Conservation (phyloP, 768 basidiomycete genomes). For the Rubroboletus satanas region DNA sequence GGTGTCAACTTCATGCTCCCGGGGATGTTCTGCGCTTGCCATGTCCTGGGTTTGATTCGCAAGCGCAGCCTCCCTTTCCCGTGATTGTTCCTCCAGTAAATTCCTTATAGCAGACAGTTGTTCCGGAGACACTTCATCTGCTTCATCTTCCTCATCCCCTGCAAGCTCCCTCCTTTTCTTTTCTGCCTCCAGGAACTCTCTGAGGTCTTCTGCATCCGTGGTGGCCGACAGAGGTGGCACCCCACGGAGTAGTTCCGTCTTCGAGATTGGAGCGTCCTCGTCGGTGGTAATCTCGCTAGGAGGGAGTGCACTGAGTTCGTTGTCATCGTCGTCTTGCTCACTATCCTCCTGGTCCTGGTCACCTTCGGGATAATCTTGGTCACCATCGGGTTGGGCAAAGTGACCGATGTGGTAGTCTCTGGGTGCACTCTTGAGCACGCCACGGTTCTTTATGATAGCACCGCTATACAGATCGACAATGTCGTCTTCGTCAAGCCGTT, state of each 20-base stretch:
- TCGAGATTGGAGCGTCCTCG: slow-evolving; percentile 29
- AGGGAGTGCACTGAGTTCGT: slow-evolving; percentile 57
- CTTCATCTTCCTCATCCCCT: slow-evolving; percentile 27
- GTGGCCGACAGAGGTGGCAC: slow-evolving; percentile 45
- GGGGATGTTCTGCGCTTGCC: not conserved
- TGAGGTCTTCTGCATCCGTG: slow-evolving; percentile 58
- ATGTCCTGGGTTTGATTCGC: slow-evolving; percentile 5
- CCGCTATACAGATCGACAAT: slow-evolving; percentile 65
- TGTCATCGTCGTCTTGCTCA: slow-evolving; percentile 49
- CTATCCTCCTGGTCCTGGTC: slow-evolving; percentile 43
- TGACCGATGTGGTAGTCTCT: slow-evolving; percentile 49
- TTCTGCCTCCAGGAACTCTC: slow-evolving; percentile 67
- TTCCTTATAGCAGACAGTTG: slow-evolving; percentile 13
- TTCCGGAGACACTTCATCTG: slow-evolving; percentile 20
- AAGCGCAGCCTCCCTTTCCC: slow-evolving; percentile 7
- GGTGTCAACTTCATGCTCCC: slow-evolving; percentile 7
- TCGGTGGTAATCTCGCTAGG: slow-evolving; percentile 24
- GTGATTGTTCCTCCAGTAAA: slow-evolving; percentile 12
- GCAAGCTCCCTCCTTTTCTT: slow-evolving; percentile 42
- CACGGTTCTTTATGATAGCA: slow-evolving; percentile 65
- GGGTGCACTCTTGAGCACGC: slow-evolving; percentile 48
- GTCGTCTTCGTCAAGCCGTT: slow-evolving; percentile 73
- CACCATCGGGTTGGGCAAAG: slow-evolving; percentile 40
- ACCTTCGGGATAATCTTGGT: slow-evolving; percentile 38
- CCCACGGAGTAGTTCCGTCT: slow-evolving; percentile 31